Evolutionary conservation across 169 alveolate genomes (phyloP), one percentile per base, ranked within the genome.

Genomic region (Plasmodium blacklocki): DNA sequence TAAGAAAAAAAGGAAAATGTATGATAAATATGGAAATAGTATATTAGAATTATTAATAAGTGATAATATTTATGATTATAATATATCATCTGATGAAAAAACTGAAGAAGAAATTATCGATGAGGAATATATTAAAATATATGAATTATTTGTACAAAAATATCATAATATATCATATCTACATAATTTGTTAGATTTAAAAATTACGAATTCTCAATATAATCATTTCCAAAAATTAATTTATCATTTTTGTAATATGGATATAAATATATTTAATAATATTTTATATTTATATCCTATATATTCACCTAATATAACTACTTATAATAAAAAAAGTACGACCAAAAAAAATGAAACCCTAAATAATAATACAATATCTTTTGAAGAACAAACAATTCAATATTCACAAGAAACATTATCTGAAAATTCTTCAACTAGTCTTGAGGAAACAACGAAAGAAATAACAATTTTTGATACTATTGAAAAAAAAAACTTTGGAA

Each of bases 11-110:
- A 67, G 91, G 43, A 83, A 83, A 83, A 39, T 68, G 73, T 83
- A 83, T 83, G 91, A 83, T 62, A 83, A 83, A 18, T 83, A 83
- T 83, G 91, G 91, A 68, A 60, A 83, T 26, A 56, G 74, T 63
- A 83, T 83, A 58, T 32, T 83, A 58, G 91, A 83, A 68, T 68
- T 83, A 68, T 83, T 83, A 58, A 60, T 83, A 1, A 83, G 83
- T 62, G 91, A 83, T 54, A 68, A 83, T 39, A 68, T 83, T 68
- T 32, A 67, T 19, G 80, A 83, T 21, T 83, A 83, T 83, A 62
- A 83, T 39, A 83, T 83, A 19, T 83, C 74, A 1, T 67, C 80
- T 18, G 91, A 83, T 56, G 91, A 43, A 80, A 71, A 80, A 83
- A 83, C 43, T 83, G 58, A 43, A 6, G 85, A 68, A 52, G 49